Percentiles rank a stretch among this genome's conserved stretches.
Evolutionary conservation across 83 land plant species (phyloP).

Genomic region (Diphasiastrum complanatum): DNA sequence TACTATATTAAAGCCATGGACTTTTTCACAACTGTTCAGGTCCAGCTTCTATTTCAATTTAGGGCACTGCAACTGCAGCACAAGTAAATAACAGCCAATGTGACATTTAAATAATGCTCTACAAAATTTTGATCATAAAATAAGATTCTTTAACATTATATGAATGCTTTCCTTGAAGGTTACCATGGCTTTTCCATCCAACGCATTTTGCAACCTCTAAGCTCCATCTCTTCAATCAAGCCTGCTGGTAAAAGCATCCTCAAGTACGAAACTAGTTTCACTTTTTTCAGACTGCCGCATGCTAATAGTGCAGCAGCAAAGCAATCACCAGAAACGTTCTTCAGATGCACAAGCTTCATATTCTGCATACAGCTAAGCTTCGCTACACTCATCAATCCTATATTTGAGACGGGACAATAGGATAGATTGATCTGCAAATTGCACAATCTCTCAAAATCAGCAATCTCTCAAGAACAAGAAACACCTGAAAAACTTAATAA

Average conservation of each 20-base stretch:
- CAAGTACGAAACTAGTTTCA: constrained; percentile 36
- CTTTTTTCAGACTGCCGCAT: constrained; percentile 45
- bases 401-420: constrained; percentile 44
- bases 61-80: too few relatives aligned
- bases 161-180: neutral
- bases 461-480: neutral
- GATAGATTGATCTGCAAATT: constrained; percentile 50
- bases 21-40: too few relatives aligned
- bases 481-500: neutral
- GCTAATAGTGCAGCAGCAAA: constrained; percentile 41
- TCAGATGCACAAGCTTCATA: constrained; percentile 52
- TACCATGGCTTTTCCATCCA: constrained; percentile 40
- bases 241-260: constrained; percentile 31
- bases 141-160: too few relatives aligned
- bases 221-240: constrained; percentile 29
- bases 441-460: neutral
- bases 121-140: too few relatives aligned
- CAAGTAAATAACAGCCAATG: too few relatives aligned
- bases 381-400: constrained; percentile 37
- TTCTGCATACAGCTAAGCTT: constrained; percentile 48
- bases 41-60: too few relatives aligned
- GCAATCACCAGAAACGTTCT: constrained; percentile 30
- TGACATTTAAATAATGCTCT: too few relatives aligned
- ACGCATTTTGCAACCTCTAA: constrained; percentile 51
- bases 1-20: too few relatives aligned